Evolutionary conservation across 345 rosid genomes (phyloP), one percentile per base, ranked within the genome.

Genomic region (Citrus unshiu): DNA sequence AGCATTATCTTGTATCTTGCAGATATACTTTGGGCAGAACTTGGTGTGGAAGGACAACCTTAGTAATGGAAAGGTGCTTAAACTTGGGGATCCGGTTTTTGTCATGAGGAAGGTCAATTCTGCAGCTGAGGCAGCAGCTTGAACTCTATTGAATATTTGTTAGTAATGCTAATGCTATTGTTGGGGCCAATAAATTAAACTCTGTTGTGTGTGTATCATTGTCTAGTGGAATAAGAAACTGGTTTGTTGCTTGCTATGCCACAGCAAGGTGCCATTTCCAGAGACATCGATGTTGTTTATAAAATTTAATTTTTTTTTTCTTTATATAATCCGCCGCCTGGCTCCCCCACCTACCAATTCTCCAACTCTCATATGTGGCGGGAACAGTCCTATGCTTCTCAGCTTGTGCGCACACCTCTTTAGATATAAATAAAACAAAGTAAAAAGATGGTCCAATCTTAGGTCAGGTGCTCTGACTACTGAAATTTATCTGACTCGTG

Each of bases 1-100:
- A 76, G 66, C 68, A 61, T 54, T 54, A 5, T 54, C 51, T 46
- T 46, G 78, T 58, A 39, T 34, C 58, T 61, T 81, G 81, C 93
- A 93, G 98, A 72, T 89, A 61, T 95, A 87, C 89, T 91, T 95
- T 64, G 99, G 99, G 60, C 95, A 90, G 85, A 89, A 91, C 88
- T 62, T 95, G 79, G 89, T 95, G 59, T 91, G 93, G 89, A 90
- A 90, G 83, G 89, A 91, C 75, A 70, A 16, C 67, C 34, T 43
- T 5, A 46, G 49, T 0, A 80, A 74, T 57, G 90, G 90, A 37
- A 89, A 83, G 59, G 64, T 86, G 32, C 77, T 95, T 51, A 85
- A 88, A 60, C 87, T 93, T 14, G 97, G 96, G 75, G 98, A 95
- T 88, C 82, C 93, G 57, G 82, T 95, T 68, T 39, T 77, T 60